These are phyloP conservation scores for Microdochium bolleyi DNA, from an alignment of 2,329 filamentous ascomycete genomes.

Conservation along the genomic window DNA sequence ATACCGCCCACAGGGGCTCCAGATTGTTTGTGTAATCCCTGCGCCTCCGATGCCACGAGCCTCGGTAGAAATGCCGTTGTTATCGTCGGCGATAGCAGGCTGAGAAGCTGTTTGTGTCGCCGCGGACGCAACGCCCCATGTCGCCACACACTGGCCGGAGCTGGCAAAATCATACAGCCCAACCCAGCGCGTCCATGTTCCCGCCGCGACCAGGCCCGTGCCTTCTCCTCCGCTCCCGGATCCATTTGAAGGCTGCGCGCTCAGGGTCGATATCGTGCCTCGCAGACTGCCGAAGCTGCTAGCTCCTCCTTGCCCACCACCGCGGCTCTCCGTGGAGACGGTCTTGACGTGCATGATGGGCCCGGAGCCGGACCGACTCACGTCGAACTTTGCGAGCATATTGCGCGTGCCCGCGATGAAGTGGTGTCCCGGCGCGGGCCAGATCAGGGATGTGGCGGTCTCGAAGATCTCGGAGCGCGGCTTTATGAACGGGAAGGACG, in stretches of 20 bases:
- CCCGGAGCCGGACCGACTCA: conserved; percentile 40
- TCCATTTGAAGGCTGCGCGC: conserved; percentile 27
- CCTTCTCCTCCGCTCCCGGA: conserved; percentile 10
- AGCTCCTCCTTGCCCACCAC: conserved; percentile 51
- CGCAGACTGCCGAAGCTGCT: conserved; percentile 40
- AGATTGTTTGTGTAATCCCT: conserved; percentile 52
- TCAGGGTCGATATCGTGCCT: conserved; percentile 49
- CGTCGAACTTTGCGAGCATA: conserved; percentile 52
- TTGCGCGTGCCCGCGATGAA: conserved; percentile 55
- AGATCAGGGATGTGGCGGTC: conserved; percentile 47
- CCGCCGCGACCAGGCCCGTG: conserved; percentile 45
- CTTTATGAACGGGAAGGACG: conserved; percentile 49
- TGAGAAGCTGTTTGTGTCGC: conserved; percentile 22
- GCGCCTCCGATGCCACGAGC: conserved; percentile 44
- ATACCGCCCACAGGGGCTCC: conserved; percentile 58
- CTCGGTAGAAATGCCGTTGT: not conserved
- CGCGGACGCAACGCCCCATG: conserved; percentile 50
- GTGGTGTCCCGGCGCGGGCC: conserved; percentile 45
- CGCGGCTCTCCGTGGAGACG: conserved; percentile 51
- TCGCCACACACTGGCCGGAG: conserved; percentile 44
- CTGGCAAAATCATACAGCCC: conserved; percentile 55
- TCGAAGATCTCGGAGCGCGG: conserved; percentile 54
- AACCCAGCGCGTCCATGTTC: conserved; percentile 56
- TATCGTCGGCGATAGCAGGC: not conserved
- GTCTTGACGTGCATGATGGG: conserved; percentile 49